A percentile compares a stretch with the other conserved stretches of the same genome.
phyloP scores from a whole-genome alignment of 805 yeast genomes.

The Spathaspora hagerdaliae region DNA sequence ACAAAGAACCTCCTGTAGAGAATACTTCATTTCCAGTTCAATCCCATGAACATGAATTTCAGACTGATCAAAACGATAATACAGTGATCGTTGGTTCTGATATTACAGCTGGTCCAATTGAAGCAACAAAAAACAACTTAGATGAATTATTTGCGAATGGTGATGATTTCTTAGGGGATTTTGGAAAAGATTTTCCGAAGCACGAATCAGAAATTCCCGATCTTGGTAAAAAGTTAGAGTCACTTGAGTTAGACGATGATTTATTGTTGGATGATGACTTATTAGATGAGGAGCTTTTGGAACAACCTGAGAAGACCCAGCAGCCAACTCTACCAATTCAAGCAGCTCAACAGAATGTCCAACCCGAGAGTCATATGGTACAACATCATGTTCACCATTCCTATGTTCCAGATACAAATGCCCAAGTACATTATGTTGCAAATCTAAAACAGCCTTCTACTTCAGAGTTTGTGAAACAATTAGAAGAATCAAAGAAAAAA shows the following conservation, averaged over 20 bases:
- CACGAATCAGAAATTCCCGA: slow-evolving; percentile 8
- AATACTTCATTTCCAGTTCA: no score
- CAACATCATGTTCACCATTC: slow-evolving; percentile 3
- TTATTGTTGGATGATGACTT: slow-evolving; percentile 34
- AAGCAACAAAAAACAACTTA: neutral
- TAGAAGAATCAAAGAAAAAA: slow-evolving; percentile 50
- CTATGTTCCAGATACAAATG: slow-evolving; percentile 3
- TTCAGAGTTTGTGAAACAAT: slow-evolving; percentile 17
- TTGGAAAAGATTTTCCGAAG: slow-evolving; percentile 5
- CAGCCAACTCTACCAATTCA: slow-evolving; percentile 3
- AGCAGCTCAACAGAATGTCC: slow-evolving; percentile 3
- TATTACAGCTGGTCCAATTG: neutral
- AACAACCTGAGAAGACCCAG: neutral
- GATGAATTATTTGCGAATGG: slow-evolving; percentile 12
- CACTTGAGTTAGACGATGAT: slow-evolving; percentile 27
- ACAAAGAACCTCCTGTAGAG: no score
- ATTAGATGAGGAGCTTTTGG: slow-evolving; percentile 22
- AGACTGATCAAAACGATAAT: no score
- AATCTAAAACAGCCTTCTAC: neutral
- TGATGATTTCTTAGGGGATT: slow-evolving; percentile 14
- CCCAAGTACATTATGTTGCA: neutral
- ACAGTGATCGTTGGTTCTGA: neutral
- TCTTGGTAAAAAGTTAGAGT: slow-evolving; percentile 6
- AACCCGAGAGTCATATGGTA: no score
- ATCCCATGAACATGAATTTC: neutral